Base-by-base conservation (phyloP, 2,329 filamentous ascomycete species). In the Exophiala dermatitidis region DNA sequence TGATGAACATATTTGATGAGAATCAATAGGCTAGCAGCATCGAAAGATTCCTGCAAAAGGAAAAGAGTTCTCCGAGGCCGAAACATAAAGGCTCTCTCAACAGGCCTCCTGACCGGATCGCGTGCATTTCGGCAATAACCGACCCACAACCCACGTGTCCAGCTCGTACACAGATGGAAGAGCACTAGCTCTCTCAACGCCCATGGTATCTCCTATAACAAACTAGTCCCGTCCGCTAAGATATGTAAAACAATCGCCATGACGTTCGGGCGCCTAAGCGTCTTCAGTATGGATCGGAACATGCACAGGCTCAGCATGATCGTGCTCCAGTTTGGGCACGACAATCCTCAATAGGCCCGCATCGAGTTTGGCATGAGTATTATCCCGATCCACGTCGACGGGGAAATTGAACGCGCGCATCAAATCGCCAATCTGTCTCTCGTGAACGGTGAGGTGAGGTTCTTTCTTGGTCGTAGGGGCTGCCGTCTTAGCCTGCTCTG, bases 351-450 rank as follows among this genome's bases (percentile, higher is more conserved):
- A 44, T 8, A 63, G n/a, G 6, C 61, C 61, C 34, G 53, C 53
- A 9, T 60, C 58, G 31, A 63, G 53, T 42, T 54, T 57, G 8
- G 61, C 60, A n/a, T 58, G 53, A 7, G 58, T 59, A 10, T 48
- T 43, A 36, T 59, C 60, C 7, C 61, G 60, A 33, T 62, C 56
- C 12, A 63, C 58, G 36, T 59, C 57, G 31, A 58, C 52, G 7
- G 60, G 60, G 54, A 63, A 63, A 38, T 48, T 58, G 53, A 59
- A 63, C 1, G 54, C 58, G 42, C 61, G 58, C 34, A 56, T 48
- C 36, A 58, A 48, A 31, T 52, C 45, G 40, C 61, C 61, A n/a
- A 63, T 54, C 12, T 32, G 56, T 9, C 61, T 52, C 50, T 62
- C 61, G 46, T 53, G 46, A 19, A 60, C 44, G 2, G 59, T 60